Conservation (phyloP, 164 flowering plant species). For the Magnolia changhungtana region DNA sequence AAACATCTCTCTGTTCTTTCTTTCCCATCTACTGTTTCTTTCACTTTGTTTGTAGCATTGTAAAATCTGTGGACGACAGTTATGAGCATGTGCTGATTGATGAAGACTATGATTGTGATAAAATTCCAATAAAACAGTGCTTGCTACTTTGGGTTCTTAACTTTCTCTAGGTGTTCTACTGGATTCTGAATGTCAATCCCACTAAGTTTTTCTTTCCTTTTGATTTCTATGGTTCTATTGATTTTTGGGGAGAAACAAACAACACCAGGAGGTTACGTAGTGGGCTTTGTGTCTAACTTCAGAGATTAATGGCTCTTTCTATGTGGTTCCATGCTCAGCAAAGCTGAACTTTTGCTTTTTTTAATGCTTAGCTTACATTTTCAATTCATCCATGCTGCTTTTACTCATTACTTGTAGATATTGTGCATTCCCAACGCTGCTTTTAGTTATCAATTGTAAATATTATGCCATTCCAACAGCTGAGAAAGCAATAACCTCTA, state of each 20-base stretch:
- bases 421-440: neutral
- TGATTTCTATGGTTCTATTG: neutral
- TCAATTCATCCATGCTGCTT: neutral
- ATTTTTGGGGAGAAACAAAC: neutral
- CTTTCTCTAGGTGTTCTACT: neutral
- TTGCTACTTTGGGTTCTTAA: neutral
- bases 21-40: slow-evolving; percentile 14
- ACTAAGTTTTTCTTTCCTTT: neutral
- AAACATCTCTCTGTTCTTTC: slow-evolving; percentile 16
- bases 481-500: too few species aligned
- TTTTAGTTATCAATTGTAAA: too few species aligned
- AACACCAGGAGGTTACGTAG: neutral
- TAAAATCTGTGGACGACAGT: slow-evolving; percentile 19
- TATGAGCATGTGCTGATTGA: slow-evolving; percentile 24
- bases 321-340: neutral
- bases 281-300: neutral
- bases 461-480: too few species aligned
- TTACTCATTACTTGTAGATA: neutral
- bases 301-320: neutral
- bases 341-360: neutral
- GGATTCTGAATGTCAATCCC: neutral
- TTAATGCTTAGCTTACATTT: neutral
- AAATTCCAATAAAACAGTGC: slow-evolving; percentile 22
- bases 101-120: slow-evolving; percentile 15
- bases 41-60: slow-evolving; percentile 18